Conservation (phyloP, 1,139 yeast species). For the Pneumocystis oryctolagi region DNA sequence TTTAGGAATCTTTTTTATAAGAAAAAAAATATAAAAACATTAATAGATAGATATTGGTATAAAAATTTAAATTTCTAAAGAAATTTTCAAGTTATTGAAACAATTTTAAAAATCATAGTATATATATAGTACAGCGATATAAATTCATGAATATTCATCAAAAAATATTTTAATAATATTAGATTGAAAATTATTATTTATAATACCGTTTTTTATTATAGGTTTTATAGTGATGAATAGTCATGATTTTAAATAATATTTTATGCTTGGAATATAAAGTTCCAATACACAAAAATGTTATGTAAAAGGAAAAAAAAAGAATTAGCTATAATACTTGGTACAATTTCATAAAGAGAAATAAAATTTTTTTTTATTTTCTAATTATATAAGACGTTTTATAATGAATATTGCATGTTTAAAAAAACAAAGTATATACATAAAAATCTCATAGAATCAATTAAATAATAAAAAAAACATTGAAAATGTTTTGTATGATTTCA, state of each 20-base stretch:
- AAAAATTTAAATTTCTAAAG: not conserved
- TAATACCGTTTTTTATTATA: not conserved
- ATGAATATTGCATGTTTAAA: no score
- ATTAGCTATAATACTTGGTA: not conserved
- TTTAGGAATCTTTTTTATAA: not conserved
- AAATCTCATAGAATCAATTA: no score
- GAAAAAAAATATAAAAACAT: not conserved
- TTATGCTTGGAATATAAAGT: no score
- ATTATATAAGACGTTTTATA: no score
- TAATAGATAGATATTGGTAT: not conserved
- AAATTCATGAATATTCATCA: no score
- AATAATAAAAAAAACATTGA: no score
- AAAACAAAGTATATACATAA: no score
- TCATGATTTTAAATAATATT: not conserved
- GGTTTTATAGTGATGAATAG: not conserved
- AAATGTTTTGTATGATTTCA: no score
- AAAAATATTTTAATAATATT: not conserved
- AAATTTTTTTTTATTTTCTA: not conserved
- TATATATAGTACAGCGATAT: no score
- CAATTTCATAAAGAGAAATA: not conserved
- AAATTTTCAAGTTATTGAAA: not conserved
- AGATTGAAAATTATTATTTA: not conserved
- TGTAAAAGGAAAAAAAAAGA: no score
- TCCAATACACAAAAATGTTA: no score
- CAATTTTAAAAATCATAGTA: not conserved